Conservation (phyloP, 2,329 filamentous ascomycete genomes). For the Tolypocladium guangdongense region DNA sequence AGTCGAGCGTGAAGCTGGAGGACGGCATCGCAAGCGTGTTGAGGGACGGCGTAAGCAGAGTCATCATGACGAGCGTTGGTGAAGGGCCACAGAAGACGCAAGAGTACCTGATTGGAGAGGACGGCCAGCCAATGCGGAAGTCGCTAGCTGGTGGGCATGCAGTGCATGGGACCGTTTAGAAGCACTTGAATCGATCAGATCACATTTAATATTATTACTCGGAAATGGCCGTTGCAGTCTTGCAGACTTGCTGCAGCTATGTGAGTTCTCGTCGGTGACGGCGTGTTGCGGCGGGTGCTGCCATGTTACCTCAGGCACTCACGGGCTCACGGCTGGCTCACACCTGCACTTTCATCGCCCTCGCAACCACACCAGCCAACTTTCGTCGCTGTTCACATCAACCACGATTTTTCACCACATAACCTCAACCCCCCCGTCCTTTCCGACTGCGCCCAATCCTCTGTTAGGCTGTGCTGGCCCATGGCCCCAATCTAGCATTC, state of each 20-base stretch:
- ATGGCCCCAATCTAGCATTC: background rate
- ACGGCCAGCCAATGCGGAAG: constrained; percentile 38
- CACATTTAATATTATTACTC: background rate
- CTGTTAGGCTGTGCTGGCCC: background rate
- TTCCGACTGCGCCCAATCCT: background rate
- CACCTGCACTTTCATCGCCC: background rate
- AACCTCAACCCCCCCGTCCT: too few relatives aligned
- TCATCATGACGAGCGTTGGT: constrained; percentile 86
- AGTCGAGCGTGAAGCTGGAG: constrained; percentile 48
- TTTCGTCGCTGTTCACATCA: background rate
- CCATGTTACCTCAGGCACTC: background rate
- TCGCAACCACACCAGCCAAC: background rate
- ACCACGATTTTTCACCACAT: background rate
- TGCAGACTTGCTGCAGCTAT: background rate
- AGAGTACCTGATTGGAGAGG: constrained; percentile 61
- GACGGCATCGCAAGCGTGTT: constrained; percentile 54
- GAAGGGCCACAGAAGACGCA: constrained; percentile 77
- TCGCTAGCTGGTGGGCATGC: constrained; percentile 3
- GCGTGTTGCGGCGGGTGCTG: background rate
- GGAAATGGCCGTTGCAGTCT: background rate
- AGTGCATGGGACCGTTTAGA: background rate
- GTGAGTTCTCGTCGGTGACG: background rate
- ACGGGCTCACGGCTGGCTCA: background rate
- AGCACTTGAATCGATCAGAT: background rate
- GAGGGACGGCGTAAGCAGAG: constrained; percentile 70